phyloP scores from a whole-genome alignment of 2,329 filamentous ascomycete genomes.

The Phialophora tarda region DNA sequence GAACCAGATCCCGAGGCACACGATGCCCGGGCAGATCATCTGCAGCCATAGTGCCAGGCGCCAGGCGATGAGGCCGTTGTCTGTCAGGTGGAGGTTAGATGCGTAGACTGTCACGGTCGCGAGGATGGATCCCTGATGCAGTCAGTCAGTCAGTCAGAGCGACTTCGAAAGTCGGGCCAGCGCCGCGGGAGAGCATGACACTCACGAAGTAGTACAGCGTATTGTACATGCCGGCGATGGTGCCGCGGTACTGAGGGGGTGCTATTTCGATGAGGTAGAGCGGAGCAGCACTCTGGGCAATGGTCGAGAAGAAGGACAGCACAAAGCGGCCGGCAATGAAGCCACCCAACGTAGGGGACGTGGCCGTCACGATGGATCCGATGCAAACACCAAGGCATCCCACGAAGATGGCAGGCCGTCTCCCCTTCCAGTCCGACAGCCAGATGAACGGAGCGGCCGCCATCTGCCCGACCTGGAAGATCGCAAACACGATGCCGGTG shows the following conservation, averaged over 20 bases:
- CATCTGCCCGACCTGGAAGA: slow-evolving; percentile 53
- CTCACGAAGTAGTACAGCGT: slow-evolving; percentile 41
- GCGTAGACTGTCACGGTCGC: slow-evolving; percentile 29
- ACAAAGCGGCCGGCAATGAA: slow-evolving; percentile 60
- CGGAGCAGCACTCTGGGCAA: slow-evolving; percentile 56
- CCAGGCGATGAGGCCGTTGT: slow-evolving; percentile 55
- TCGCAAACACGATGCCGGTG: slow-evolving; percentile 54
- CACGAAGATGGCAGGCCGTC: slow-evolving; percentile 48
- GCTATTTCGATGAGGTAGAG: slow-evolving; percentile 60
- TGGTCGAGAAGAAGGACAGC: slow-evolving; percentile 46
- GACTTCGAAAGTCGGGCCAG: not conserved
- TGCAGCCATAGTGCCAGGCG: slow-evolving; percentile 63
- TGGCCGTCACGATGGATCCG: slow-evolving; percentile 45
- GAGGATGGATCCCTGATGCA: slow-evolving; percentile 39
- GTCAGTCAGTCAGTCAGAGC: not conserved
- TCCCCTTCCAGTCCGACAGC: slow-evolving; percentile 60
- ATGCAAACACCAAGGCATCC: slow-evolving; percentile 46
- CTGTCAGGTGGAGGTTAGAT: slow-evolving; percentile 33
- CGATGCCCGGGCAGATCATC: slow-evolving; percentile 52
- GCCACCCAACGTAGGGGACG: slow-evolving; percentile 44
- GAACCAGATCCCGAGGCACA: slow-evolving; percentile 58
- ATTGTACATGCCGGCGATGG: slow-evolving; percentile 51
- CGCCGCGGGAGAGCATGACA: not conserved
- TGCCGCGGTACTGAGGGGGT: slow-evolving; percentile 47
- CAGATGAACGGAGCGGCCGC: slow-evolving; percentile 54